Base-by-base conservation (phyloP, 495 filamentous ascomycete species). In the Penicillium verhagenii region DNA sequence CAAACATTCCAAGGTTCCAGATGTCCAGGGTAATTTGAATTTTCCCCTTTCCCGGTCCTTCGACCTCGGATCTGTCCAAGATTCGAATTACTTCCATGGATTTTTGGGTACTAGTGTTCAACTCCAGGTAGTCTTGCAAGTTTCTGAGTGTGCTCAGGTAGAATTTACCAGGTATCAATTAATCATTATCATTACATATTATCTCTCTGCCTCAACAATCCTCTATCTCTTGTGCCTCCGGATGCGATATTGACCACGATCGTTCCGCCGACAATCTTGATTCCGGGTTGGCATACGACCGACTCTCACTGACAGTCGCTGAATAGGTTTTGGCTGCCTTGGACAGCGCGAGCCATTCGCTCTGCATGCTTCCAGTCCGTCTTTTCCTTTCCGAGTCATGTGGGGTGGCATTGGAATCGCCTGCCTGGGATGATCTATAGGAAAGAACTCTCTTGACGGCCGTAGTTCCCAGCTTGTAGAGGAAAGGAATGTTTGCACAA, bases 401-500 rank as follows among this genome's bases (percentile, higher is more conserved):
- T 20, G 13, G 24, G 4, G 13, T 16, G 13, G 26, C 33, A 20
- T 8, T 13, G 5, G 45, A 31, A 18, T 18, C 26, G 8, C 18
- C 26, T 13, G 45, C 11, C 18, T 7, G 1, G 2, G 45, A 48
- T 14, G 16, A 26, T 18, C 24, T 8, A 35, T 29, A 21, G 19
- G 45, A 48, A 20, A 31, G n/a, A 18, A 39, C 14, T 14, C 16
- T 50, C 13, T 26, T 50, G 28, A 50, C 14, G 16, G 33, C 19
- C 8, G n/a, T 20, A 4, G 33, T 50, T 6, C 21, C 25, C 18
- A 37, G 7, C 16, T 35, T 52, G 25, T 52, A 52, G 23, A 52
- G 23, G 10, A 52, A 42, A 19, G 75, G 75, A 1, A 78, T 55
- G 56, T 78, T 78, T 13, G 71, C 74, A 56, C 73, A 74, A 25